Conservation (phyloP, 2,329 filamentous ascomycete species). For the Didymella keratinophila region DNA sequence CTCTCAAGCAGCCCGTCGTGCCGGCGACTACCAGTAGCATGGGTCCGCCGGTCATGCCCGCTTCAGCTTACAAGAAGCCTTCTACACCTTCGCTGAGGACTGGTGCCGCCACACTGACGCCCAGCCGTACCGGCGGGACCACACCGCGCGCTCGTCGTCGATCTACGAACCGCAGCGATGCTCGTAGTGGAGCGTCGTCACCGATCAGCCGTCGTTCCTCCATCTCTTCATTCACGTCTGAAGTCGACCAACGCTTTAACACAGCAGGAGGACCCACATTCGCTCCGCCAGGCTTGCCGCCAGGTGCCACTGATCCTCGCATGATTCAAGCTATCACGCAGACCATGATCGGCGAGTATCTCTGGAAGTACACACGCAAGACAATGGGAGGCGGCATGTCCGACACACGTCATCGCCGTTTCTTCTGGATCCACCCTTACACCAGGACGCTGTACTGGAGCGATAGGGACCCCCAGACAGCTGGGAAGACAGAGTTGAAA, state of each 20-base stretch:
- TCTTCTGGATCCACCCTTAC: conserved; percentile 99
- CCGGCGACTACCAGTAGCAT: conserved; percentile 62
- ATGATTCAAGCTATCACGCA: conserved; percentile 99
- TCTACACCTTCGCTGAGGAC: conserved; percentile 53
- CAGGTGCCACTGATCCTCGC: conserved; percentile 80
- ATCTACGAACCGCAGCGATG: conserved; percentile 51
- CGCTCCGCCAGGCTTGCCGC: conserved; percentile 66
- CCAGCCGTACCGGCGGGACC: conserved; percentile 55
- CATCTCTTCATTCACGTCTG: conserved; percentile 92
- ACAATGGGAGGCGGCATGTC: conserved; percentile 89
- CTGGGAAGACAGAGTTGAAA: conserved; percentile 77
- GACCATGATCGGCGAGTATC: conserved; percentile 98
- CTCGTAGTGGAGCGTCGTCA: conserved; percentile 58
- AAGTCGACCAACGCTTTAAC: conserved; percentile 90
- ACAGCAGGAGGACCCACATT: conserved; percentile 60
- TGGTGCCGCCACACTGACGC: conserved; percentile 56
- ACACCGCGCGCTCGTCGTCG: conserved; percentile 61
- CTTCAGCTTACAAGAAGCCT: conserved; percentile 70
- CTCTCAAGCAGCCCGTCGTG: conserved; percentile 57
- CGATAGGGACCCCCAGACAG: conserved; percentile 81
- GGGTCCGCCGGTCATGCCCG: conserved; percentile 85
- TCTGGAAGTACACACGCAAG: conserved; percentile 99
- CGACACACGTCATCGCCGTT: conserved; percentile 86
- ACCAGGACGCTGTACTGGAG: conserved; percentile 98
- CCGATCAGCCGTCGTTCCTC: conserved; percentile 76